A percentile compares a stretch with the other conserved stretches of the same genome.
Evolutionary conservation across 2,329 filamentous ascomycete species (phyloP).

Genomic region (Cytospora piceae): DNA sequence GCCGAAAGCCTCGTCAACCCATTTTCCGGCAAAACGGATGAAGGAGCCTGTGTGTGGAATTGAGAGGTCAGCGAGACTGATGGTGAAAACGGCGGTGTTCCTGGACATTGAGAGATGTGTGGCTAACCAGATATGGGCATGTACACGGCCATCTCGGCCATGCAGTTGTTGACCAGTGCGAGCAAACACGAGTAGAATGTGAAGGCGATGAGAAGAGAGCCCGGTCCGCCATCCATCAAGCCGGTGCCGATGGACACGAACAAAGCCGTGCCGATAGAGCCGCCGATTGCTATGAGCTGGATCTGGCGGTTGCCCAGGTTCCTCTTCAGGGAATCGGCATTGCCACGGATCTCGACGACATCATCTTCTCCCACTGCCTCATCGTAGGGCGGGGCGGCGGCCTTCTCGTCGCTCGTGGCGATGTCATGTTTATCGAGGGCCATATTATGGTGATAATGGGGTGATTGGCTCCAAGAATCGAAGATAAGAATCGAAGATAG

Average conservation of each 20-base stretch:
- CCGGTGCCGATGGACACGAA: constrained; percentile 67
- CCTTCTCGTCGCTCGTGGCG: constrained; percentile 16
- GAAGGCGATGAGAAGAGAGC: constrained; percentile 62
- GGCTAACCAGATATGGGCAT: constrained; percentile 59
- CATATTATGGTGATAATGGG: background rate
- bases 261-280: constrained; percentile 60
- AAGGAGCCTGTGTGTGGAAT: constrained; percentile 50
- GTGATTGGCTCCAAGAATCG: background rate
- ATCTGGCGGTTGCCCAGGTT: constrained; percentile 59
- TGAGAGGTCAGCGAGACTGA: background rate
- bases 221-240: constrained; percentile 48
- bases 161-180: constrained; percentile 65
- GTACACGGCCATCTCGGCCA: constrained; percentile 67
- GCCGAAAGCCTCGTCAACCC: constrained; percentile 67
- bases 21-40: constrained; percentile 66
- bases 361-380: constrained; percentile 13
- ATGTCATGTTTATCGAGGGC: constrained; percentile 3
- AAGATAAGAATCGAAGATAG: background rate
- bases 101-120: background rate
- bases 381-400: constrained; percentile 15
- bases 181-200: constrained; percentile 58
- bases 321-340: constrained; percentile 44
- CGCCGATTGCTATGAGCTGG: constrained; percentile 62
- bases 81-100: background rate
- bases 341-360: constrained; percentile 22